Percentiles rank a stretch among this genome's conserved stretches.
phyloP scores from a whole-genome alignment of 2,329 filamentous ascomycete species.

The Pestalotiopsis fici region DNA sequence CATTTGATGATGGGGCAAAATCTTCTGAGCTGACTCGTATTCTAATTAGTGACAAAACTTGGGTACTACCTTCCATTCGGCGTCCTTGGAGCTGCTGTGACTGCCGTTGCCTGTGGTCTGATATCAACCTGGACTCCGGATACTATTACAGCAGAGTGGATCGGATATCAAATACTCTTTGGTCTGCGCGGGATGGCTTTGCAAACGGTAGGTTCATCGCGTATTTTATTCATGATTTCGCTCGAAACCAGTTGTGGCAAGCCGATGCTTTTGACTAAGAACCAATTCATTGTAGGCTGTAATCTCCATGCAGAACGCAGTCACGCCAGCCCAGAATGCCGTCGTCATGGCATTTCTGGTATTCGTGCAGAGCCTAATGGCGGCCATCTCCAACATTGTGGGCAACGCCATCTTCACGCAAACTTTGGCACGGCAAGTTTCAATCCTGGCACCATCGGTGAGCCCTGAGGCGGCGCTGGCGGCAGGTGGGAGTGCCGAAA shows the following conservation, averaged over 20 bases:
- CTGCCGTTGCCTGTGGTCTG: constrained; percentile 22
- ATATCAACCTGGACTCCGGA: constrained; percentile 27
- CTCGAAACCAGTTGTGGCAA: background rate
- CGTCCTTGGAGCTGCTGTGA: constrained; percentile 20
- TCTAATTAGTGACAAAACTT: constrained; percentile 21
- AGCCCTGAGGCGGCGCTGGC: constrained; percentile 21
- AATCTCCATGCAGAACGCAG: constrained; percentile 26
- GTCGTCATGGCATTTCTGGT: constrained; percentile 25
- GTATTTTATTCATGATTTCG: background rate
- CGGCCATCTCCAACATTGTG: constrained; percentile 26
- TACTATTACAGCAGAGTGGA: constrained; percentile 25
- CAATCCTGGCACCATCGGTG: constrained; percentile 22
- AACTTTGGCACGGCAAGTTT: constrained; percentile 19
- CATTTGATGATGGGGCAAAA: background rate
- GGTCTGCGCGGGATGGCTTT: constrained; percentile 25
- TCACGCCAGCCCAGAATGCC: constrained; percentile 22
- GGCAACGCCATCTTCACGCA: constrained; percentile 28
- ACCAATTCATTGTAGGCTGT: constrained; percentile 15
- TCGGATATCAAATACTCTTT: constrained; percentile 29
- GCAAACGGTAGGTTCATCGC: constrained; percentile 18
- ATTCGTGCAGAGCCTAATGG: constrained; percentile 26
- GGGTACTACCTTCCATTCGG: constrained; percentile 29
- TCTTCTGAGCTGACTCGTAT: background rate
- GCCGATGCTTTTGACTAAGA: background rate
- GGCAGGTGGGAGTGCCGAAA: constrained; percentile 27